A percentile compares a stretch with the other conserved stretches of the same genome.
Evolutionary conservation across 108 stramenopile species (phyloP).

Genomic region (Skeletonema marinoi): DNA sequence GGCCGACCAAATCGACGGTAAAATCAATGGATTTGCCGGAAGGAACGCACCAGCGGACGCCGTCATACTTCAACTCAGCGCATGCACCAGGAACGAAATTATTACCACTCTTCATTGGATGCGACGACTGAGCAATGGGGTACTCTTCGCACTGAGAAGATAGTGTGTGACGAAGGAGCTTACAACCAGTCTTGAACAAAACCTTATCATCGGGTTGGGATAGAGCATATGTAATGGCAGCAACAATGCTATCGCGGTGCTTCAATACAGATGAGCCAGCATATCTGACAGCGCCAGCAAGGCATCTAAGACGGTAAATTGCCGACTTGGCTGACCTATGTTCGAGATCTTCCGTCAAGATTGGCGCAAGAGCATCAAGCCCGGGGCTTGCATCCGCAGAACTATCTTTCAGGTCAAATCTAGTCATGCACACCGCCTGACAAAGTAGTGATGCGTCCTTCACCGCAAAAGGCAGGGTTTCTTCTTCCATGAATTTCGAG

Average conservation of each 20-base stretch:
- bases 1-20: conserved; percentile 48
- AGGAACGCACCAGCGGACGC: conserved; percentile 77
- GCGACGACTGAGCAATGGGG: conserved; percentile 48
- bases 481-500: conserved; percentile 67
- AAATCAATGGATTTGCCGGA: conserved; percentile 73
- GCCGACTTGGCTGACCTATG: conserved; percentile 74
- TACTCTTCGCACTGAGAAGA: conserved; percentile 82
- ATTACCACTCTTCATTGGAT: conserved; percentile 32
- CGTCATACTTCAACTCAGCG: conserved; percentile 56
- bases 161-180: conserved; percentile 82
- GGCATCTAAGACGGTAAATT: conserved; percentile 78
- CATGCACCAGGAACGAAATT: conserved; percentile 31
- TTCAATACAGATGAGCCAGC: conserved; percentile 62
- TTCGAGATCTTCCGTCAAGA: conserved; percentile 68
- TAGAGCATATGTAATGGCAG: conserved; percentile 65
- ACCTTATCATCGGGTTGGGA: conserved; percentile 72
- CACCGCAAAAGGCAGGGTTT: conserved; percentile 76
- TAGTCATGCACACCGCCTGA: conserved; percentile 71
- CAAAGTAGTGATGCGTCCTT: conserved; percentile 83
- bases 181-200: conserved; percentile 83
- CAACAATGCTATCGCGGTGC: conserved; percentile 55
- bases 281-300: conserved; percentile 78
- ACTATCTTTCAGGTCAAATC: conserved; percentile 28
- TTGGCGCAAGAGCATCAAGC: conserved; percentile 70
- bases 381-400: conserved; percentile 57